Percentiles rank a stretch among this genome's conserved stretches.
These are phyloP conservation scores for Styphnolobium japonicum DNA, from an alignment of 306 rosid genomes.

Conservation along the genomic window DNA sequence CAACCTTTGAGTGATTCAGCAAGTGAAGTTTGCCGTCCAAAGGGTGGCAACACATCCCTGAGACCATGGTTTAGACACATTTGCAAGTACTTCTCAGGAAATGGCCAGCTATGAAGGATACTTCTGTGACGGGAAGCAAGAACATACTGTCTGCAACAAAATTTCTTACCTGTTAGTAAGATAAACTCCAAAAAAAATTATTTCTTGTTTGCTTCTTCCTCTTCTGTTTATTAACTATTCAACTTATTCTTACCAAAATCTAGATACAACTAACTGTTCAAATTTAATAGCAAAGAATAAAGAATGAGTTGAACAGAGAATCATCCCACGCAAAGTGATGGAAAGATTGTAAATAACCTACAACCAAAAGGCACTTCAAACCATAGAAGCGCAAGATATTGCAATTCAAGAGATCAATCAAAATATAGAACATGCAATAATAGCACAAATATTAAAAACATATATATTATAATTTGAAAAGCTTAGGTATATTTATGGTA, in stretches of 20 bases:
- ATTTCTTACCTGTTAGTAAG: background rate
- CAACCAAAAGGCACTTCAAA: background rate
- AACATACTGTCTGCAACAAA: constrained; percentile 49
- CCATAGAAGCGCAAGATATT: background rate
- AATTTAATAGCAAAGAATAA: background rate
- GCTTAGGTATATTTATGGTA: background rate
- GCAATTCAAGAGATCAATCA: constrained; percentile 4
- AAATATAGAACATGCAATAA: constrained; percentile 37
- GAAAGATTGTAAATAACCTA: background rate
- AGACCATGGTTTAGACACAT: constrained; percentile 47
- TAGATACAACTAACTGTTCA: background rate
- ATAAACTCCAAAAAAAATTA: background rate
- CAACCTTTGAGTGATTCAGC: constrained; percentile 26
- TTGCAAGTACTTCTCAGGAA: constrained; percentile 48
- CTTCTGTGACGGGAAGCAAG: constrained; percentile 48
- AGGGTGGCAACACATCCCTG: constrained; percentile 52
- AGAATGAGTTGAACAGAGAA: constrained; percentile 1
- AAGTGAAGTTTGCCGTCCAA: constrained; percentile 25
- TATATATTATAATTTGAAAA: background rate
- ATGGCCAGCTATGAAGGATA: constrained; percentile 53
- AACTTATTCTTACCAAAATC: background rate
- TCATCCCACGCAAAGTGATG: background rate
- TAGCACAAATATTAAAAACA: background rate
- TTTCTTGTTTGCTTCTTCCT: background rate
- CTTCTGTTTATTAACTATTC: background rate